A percentile compares a stretch with the other conserved stretches of the same genome.
These are phyloP conservation scores for Rhodotorula diobovata DNA, from an alignment of 768 basidiomycete genomes.

Conservation along the genomic window DNA sequence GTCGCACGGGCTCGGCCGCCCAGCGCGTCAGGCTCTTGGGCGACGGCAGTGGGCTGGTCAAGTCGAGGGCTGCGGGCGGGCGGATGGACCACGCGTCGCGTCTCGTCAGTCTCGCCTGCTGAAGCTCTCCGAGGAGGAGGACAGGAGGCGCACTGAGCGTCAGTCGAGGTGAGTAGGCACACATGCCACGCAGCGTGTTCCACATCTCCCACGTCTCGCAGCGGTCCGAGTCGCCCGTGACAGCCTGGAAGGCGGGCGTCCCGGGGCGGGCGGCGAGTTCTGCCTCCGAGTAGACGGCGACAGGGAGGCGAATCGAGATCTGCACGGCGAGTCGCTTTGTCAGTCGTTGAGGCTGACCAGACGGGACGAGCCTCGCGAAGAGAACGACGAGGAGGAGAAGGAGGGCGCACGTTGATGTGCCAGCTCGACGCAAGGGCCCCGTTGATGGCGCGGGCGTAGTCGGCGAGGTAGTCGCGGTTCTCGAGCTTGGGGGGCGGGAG, in stretches of 20 bases:
- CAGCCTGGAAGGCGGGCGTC: constrained; percentile 35
- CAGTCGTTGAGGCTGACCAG: no score
- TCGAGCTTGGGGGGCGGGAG: constrained; percentile 70
- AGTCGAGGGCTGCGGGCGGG: constrained; percentile 68
- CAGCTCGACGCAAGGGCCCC: constrained; percentile 46
- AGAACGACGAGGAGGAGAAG: not conserved
- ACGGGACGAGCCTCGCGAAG: rapidly evolving
- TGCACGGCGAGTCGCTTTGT: not conserved
- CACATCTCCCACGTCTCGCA: constrained; percentile 89
- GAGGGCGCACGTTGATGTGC: constrained; percentile 37
- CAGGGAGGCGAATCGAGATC: constrained; percentile 46
- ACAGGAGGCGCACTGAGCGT: constrained; percentile 48
- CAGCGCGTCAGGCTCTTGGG: constrained; percentile 74
- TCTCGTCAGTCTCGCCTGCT: not conserved
- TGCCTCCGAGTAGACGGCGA: constrained; percentile 50
- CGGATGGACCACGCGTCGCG: no score
- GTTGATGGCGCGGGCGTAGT: constrained; percentile 87
- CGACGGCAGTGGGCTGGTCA: constrained; percentile 79
- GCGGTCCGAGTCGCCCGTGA: constrained; percentile 23
- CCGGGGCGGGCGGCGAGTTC: constrained; percentile 51
- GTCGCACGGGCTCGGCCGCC: constrained; percentile 86
- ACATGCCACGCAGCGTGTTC: constrained; percentile 87
- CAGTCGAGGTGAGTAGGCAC: constrained; percentile 61
- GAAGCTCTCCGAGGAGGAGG: not conserved
- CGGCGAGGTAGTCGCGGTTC: constrained; percentile 63